These are phyloP conservation scores for Mycena albidolilacea DNA, from an alignment of 768 basidiomycete genomes.

Conservation along the genomic window DNA sequence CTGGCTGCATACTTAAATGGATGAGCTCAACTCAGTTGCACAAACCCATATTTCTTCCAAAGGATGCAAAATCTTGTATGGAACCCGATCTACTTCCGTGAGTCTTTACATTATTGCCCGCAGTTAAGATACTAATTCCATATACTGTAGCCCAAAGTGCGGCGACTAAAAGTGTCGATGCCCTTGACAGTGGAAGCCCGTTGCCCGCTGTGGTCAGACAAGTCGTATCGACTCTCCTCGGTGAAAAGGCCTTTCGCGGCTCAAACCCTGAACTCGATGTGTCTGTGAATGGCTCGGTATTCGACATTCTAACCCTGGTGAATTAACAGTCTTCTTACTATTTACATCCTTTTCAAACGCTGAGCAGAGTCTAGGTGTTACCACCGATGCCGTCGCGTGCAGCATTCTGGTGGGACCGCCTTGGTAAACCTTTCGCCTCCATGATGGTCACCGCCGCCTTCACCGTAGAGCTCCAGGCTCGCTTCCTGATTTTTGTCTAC, in stretches of 20 bases:
- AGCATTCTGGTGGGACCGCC: slow-evolving; percentile 48
- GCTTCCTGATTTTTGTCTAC: slow-evolving; percentile 50
- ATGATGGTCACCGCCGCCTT: slow-evolving; percentile 49
- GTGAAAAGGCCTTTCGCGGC: slow-evolving; percentile 16
- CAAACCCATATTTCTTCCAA: too few relatives aligned
- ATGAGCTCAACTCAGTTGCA: too few relatives aligned
- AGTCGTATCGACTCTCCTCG: neutral
- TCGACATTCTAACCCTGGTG: slow-evolving; percentile 8
- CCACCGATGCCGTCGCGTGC: slow-evolving; percentile 9
- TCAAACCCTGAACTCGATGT: neutral
- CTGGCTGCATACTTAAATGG: too few relatives aligned
- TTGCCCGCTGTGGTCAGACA: slow-evolving; percentile 12
- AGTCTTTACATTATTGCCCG: neutral
- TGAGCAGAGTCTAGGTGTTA: slow-evolving; percentile 7
- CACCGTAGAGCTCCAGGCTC: slow-evolving; percentile 43
- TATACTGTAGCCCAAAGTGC: neutral
- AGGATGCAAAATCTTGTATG: slow-evolving; percentile 18
- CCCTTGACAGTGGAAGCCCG: neutral
- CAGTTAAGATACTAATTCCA: neutral
- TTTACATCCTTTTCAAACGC: neutral
- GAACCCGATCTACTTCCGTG: slow-evolving; percentile 12
- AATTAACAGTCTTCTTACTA: neutral
- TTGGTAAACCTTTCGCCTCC: slow-evolving; percentile 47
- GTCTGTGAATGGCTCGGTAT: neutral
- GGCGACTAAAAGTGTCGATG: neutral